Evolutionary conservation across 257 asterid species (phyloP), one percentile per base, ranked within the genome.

Genomic region (Fraxinus quadrangulata): DNA sequence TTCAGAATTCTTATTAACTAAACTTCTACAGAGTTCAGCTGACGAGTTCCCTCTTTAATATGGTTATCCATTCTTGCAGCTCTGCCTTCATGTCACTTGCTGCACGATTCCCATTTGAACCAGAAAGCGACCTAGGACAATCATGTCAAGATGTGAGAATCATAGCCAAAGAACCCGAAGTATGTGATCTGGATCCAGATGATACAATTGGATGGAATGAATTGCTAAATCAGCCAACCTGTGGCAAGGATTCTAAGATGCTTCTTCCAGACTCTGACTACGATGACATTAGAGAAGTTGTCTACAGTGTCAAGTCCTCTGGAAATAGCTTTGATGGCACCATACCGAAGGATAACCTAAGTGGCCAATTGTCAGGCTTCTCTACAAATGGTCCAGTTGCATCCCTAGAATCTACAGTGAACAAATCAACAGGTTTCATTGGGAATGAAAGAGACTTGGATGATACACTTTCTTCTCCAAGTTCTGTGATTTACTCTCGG

Each of bases 31-130:
- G 49, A 65, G 13, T 59, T 59, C 30, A 59, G 67, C 31, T 2
- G 54, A 59, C 71, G 49, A 69, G 47, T 71, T 72, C 66, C 42
- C 63, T 40, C 69, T 24, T 61, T 66, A 51, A 51, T 42, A 23
- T 56, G 40, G 34, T 72, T 26, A 28, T 75, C 56, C 74, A 42
- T 33, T 75, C 28, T 49, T 83, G 82, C 88, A 88, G 92, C 78
- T 86, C 92, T 78, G 92, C 92, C 47, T 86, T 82, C 79, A 88
- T 88, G 74, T 86, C 90, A 59, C 83, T 88, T 72, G 92, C 82
- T 80, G 89, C 92, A 39, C 79, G 77, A 61, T 88, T 84, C 45
- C 92, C 92, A 31, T 76, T 79, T 13, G 79, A 86, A 69, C 71
- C 87, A 33, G 74, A 78, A 19, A 37, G 26, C 39, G 28, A 59